Conservation (phyloP, 2,329 filamentous ascomycete genomes). For the Pseudogymnoascus sp. region DNA sequence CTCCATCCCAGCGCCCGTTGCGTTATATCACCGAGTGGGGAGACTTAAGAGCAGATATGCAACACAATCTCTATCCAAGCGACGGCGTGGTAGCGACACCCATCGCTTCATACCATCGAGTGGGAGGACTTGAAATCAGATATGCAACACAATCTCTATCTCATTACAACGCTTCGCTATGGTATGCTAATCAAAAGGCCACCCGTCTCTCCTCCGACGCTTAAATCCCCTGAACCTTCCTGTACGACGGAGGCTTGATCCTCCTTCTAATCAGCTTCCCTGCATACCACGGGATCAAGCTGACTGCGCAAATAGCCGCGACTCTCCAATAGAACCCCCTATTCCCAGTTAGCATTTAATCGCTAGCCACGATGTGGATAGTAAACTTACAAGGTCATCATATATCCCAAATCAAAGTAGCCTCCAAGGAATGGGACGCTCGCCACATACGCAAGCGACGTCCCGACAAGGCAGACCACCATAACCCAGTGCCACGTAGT, state of each 20-base stretch:
- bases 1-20: no score
- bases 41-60: no score
- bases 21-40: neutral
- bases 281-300: slow-evolving; percentile 78
- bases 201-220: neutral
- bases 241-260: slow-evolving; percentile 86
- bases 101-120: neutral
- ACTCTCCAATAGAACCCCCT: slow-evolving; percentile 88
- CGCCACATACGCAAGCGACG: slow-evolving; percentile 70
- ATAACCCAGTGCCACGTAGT: slow-evolving; percentile 96
- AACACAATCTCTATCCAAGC: neutral
- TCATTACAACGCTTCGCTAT: neutral
- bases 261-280: slow-evolving; percentile 78
- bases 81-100: no score
- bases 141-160: neutral
- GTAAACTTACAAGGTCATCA: slow-evolving; percentile 57
- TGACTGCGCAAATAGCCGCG: slow-evolving; percentile 69
- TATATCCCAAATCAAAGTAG: slow-evolving; percentile 83
- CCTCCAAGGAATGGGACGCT: slow-evolving; percentile 76
- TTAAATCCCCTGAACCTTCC: slow-evolving; percentile 72
- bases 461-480: slow-evolving; percentile 78
- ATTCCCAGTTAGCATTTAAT: slow-evolving; percentile 19
- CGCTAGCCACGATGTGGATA: neutral
- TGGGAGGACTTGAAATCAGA: neutral
- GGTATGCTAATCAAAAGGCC: neutral